These are phyloP conservation scores for Ceratocystis cubensis DNA, from an alignment of 2,329 filamentous ascomycete species.

Conservation along the genomic window DNA sequence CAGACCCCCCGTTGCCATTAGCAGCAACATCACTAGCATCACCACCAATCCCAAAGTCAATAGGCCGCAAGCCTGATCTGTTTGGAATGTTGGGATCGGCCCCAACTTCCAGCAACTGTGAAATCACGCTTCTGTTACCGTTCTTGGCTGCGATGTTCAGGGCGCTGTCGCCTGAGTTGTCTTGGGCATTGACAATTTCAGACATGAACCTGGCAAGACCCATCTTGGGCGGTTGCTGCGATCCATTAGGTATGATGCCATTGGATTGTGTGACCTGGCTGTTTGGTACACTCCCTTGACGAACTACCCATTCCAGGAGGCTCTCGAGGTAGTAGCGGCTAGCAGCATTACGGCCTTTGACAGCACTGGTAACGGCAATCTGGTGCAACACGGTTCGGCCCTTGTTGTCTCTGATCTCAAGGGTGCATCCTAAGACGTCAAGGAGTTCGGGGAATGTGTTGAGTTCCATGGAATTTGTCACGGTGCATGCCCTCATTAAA, in stretches of 20 bases:
- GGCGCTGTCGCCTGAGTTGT: slow-evolving; percentile 88
- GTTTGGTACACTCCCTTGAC: slow-evolving; percentile 57
- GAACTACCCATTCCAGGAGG: slow-evolving; percentile 83
- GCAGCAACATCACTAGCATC: slow-evolving; percentile 39
- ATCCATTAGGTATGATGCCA: slow-evolving; percentile 29
- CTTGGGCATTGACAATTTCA: slow-evolving; percentile 90
- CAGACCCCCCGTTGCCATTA: slow-evolving; percentile 31
- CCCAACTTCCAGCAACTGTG: slow-evolving; percentile 89
- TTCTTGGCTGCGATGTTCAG: slow-evolving; percentile 88
- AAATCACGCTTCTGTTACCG: slow-evolving; percentile 86
- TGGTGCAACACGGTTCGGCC: slow-evolving; percentile 90
- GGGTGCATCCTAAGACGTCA: slow-evolving; percentile 76
- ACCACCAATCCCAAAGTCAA: slow-evolving; percentile 87
- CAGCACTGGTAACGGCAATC: slow-evolving; percentile 88
- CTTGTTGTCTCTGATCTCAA: slow-evolving; percentile 79
- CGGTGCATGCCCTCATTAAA: slow-evolving; percentile 79
- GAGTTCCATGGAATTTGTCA: slow-evolving; percentile 89
- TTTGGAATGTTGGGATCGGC: slow-evolving; percentile 89
- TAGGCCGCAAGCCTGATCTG: slow-evolving; percentile 70
- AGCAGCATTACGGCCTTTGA: slow-evolving; percentile 81
- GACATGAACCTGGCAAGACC: slow-evolving; percentile 88
- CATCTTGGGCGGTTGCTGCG: slow-evolving; percentile 49
- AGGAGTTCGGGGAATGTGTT: slow-evolving; percentile 81
- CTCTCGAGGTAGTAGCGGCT: slow-evolving; percentile 95
- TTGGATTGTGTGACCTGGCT: slow-evolving; percentile 34